Evolutionary conservation across 2,329 filamentous ascomycete species (phyloP).

Genomic region (Colletotrichum chlorophyti): DNA sequence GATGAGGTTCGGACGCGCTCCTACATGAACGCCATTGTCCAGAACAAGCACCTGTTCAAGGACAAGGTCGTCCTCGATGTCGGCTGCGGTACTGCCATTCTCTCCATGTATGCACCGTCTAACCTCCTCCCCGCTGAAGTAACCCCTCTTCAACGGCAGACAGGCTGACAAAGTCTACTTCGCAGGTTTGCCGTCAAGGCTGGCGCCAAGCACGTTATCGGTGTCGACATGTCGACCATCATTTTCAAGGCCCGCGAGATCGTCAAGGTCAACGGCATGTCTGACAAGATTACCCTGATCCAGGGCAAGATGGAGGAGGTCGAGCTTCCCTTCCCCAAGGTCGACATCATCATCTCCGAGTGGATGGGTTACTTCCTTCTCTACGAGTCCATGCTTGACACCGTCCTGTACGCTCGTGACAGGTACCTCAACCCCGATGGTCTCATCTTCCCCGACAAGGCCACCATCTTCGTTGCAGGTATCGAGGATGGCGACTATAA

Average conservation of each 20-base stretch:
- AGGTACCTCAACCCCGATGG: conserved; percentile 86
- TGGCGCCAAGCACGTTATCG: conserved; percentile 97
- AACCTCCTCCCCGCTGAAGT: not conserved
- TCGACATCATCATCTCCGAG: conserved; percentile 99
- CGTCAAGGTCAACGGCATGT: conserved; percentile 88
- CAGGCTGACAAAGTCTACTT: conserved; percentile 10
- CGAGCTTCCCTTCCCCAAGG: conserved; percentile 87
- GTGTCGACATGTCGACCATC: conserved; percentile 99
- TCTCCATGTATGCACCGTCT: conserved; percentile 81
- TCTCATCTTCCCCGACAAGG: conserved; percentile 98
- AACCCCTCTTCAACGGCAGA: not conserved
- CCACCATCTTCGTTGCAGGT: conserved; percentile 93
- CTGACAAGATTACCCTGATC: conserved; percentile 94
- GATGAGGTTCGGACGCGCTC: conserved; percentile 96
- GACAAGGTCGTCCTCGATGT: conserved; percentile 89
- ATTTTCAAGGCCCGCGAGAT: conserved; percentile 99
- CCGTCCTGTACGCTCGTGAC: conserved; percentile 94
- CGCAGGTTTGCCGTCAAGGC: conserved; percentile 93
- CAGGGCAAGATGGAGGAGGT: conserved; percentile 99
- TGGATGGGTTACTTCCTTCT: conserved; percentile 99
- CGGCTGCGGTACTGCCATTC: conserved; percentile 95
- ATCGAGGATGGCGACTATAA: conserved; percentile 99
- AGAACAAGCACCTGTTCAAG: conserved; percentile 95
- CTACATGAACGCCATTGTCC: conserved; percentile 96
- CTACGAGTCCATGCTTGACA: conserved; percentile 99